These are phyloP conservation scores for Ganoderma sinense DNA, from an alignment of 1,284 basidiomycete genomes.

Conservation along the genomic window DNA sequence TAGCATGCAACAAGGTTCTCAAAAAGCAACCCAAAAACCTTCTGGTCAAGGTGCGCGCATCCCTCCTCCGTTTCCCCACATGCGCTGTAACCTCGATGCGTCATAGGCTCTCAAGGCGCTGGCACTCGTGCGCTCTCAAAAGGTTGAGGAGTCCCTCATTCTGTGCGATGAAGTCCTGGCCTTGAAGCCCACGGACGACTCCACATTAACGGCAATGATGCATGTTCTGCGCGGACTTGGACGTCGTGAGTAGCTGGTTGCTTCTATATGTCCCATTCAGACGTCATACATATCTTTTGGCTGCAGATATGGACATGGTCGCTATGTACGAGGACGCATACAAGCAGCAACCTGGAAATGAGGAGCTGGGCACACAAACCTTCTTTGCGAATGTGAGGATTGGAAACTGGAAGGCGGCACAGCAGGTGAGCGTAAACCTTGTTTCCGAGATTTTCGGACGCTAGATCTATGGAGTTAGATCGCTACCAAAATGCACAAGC, in stretches of 20 bases:
- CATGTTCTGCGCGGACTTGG: slow-evolving; percentile 81
- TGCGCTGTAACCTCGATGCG: slow-evolving; percentile 9
- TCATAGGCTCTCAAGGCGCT: slow-evolving; percentile 83
- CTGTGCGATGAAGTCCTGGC: slow-evolving; percentile 83
- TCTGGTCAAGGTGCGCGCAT: slow-evolving; percentile 68
- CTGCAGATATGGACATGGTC: slow-evolving; percentile 76
- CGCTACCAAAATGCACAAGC: slow-evolving; percentile 80
- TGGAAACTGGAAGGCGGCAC: slow-evolving; percentile 81
- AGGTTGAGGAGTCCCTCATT: slow-evolving; percentile 81
- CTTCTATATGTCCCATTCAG: background rate
- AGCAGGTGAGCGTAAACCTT: slow-evolving; percentile 60
- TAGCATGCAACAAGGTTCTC: slow-evolving; percentile 84
- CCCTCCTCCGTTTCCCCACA: slow-evolving; percentile 12
- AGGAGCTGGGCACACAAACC: slow-evolving; percentile 82
- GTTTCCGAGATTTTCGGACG: slow-evolving; percentile 14
- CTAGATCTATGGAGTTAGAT: slow-evolving; percentile 48
- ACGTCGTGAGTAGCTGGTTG: slow-evolving; percentile 59
- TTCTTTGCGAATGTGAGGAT: slow-evolving; percentile 85
- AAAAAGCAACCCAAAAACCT: slow-evolving; percentile 81
- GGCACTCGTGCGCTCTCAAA: slow-evolving; percentile 81
- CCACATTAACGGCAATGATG: slow-evolving; percentile 79
- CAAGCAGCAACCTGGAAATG: slow-evolving; percentile 79
- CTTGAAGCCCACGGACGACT: slow-evolving; percentile 71
- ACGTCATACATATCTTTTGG: background rate
- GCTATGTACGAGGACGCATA: slow-evolving; percentile 84